Conservation (phyloP, 1,284 basidiomycete species). For the Lentinula novae-zelandiae region DNA sequence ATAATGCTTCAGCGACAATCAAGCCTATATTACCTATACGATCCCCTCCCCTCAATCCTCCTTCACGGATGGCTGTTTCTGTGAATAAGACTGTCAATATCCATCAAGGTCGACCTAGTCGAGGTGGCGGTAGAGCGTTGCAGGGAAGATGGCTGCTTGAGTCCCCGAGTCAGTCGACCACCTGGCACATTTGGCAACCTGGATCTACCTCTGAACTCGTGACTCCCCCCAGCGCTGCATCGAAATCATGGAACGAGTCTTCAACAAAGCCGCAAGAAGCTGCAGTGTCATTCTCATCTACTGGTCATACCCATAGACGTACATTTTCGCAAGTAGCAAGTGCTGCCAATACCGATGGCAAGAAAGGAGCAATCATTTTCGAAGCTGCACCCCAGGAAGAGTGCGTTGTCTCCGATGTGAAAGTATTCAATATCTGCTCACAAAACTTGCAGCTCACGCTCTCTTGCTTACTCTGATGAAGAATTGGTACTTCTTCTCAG, state of each 20-base stretch:
- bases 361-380: conserved; percentile 6
- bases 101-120: background rate
- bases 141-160: conserved; percentile 4
- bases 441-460: background rate
- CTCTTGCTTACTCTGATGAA: conserved; percentile 27
- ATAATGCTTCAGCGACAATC: conserved; percentile 44
- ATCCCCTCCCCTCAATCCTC: conserved; percentile 24
- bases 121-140: background rate
- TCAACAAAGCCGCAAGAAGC: conserved; percentile 24
- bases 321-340: conserved; percentile 11
- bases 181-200: conserved; percentile 12
- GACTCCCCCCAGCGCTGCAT: conserved; percentile 28
- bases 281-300: conserved; percentile 38
- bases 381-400: background rate
- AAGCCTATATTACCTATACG: conserved; percentile 1
- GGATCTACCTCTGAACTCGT: conserved; percentile 18
- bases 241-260: conserved; percentile 57
- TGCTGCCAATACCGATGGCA: background rate
- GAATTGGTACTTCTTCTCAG: conserved; percentile 46
- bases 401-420: background rate
- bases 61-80: conserved; percentile 28
- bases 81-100: background rate
- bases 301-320: conserved; percentile 27
- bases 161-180: conserved; percentile 6
- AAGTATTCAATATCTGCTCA: background rate